Evolutionary conservation across 106 monocot genomes (phyloP).

Genomic region (Amphibolis antarctica): DNA sequence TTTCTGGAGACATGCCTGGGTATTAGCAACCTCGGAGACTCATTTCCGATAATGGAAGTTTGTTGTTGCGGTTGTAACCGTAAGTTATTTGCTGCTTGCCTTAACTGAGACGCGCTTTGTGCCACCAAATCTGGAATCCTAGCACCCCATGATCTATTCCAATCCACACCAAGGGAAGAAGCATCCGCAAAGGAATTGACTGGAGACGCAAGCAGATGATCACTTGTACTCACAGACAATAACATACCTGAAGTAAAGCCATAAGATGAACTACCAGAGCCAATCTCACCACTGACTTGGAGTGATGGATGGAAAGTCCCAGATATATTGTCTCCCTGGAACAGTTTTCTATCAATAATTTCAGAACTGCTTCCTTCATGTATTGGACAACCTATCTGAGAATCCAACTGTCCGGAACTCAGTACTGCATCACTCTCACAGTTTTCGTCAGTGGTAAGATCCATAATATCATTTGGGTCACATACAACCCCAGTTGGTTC

Average conservation of each 20-base stretch:
- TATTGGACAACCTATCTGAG: neutral
- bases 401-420: neutral
- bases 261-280: neutral
- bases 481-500: neutral
- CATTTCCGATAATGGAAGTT: neutral
- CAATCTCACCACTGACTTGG: neutral
- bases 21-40: neutral
- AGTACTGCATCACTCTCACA: neutral
- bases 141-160: neutral
- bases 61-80: neutral
- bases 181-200: conserved; percentile 13
- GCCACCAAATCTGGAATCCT: neutral
- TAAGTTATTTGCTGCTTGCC: neutral
- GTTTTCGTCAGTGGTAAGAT: conserved; percentile 15
- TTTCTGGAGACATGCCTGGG: conserved; percentile 3
- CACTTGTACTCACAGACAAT: neutral
- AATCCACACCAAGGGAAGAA: too few species aligned
- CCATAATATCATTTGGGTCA: conserved; percentile 4
- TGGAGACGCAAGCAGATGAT: conserved; percentile 18
- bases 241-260: conserved; percentile 4
- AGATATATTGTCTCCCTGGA: neutral
- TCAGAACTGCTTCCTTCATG: neutral
- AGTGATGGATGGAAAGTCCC: neutral
- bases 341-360: conserved; percentile 10
- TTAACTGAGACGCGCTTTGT: conserved; percentile 4